These are phyloP conservation scores for Spergularia bocconei DNA, from an alignment of 148 eudicot species.

Conservation along the genomic window DNA sequence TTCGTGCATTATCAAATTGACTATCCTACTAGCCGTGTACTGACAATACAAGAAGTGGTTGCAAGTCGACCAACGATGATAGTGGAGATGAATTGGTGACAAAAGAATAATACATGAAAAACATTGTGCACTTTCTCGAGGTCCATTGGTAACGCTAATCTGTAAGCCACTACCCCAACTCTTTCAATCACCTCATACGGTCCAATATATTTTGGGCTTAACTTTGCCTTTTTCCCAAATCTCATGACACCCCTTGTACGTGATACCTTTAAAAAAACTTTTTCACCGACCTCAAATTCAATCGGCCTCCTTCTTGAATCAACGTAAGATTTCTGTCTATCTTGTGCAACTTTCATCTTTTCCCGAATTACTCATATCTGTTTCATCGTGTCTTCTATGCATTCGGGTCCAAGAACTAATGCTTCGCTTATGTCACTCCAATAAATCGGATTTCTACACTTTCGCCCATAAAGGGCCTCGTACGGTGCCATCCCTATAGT, in stretches of 20 bases:
- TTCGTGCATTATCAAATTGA: no score
- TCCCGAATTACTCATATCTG: background rate
- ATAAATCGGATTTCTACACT: background rate
- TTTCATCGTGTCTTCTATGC: background rate
- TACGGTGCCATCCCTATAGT: background rate
- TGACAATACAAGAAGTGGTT: no score
- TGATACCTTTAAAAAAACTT: background rate
- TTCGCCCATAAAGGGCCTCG: background rate
- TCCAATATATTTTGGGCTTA: background rate
- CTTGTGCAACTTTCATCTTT: background rate
- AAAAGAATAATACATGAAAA: slow-evolving; percentile 7
- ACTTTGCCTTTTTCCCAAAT: no score
- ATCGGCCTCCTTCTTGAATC: background rate
- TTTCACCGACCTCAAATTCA: background rate
- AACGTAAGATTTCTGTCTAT: background rate
- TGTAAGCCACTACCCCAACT: background rate
- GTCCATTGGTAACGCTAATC: background rate
- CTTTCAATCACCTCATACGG: background rate
- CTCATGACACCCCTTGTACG: background rate
- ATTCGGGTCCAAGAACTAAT: background rate
- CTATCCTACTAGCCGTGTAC: no score
- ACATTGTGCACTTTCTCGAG: background rate
- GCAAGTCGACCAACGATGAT: no score
- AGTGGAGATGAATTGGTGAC: no score
- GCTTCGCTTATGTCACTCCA: background rate